Base-by-base conservation (phyloP, 2,329 filamentous ascomycete species). In the Phoma sp. region DNA sequence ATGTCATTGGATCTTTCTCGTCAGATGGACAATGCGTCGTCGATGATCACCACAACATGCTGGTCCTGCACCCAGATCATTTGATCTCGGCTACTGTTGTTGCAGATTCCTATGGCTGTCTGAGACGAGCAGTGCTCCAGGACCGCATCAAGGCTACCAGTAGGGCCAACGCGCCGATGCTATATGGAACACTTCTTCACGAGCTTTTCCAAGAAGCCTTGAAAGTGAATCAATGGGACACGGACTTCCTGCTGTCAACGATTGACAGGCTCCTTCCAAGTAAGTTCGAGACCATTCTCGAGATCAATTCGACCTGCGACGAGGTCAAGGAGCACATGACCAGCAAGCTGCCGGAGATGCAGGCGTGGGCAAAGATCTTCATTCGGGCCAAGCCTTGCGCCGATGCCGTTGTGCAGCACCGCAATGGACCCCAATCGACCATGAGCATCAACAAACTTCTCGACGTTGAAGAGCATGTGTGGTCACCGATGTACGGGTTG, bases 391-490 rank as follows among this genome's bases (percentile, higher is more conserved):
- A 84, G 51, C 92, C 92, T 27, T 86, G 84, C 71, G 87, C 82
- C 4, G 85, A 88, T 62, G 92, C 92, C 2, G 72, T 91, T 36
- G 88, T 96, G 22, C 88, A 91, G 63, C 92, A 93, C 62, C 85
- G 90, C 41, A 89, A 92, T 69, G 89, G 89, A 36, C 85, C 89
- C 48, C 89, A 88, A 62, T 85, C 89, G 10, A 88, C 84, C 53
- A 88, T 98, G 84, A 92, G 90, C 64, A 88, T 99, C 64, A 96
- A 88, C 68, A 99, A 98, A 72, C 81, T 99, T 25, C 87, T 99
- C 13, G 95, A 98, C 71, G 91, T 99, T 9, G 95, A 99, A 73
- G 95, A 99, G 74, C 95, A 98, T 71, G 88, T 99, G 25, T 99
- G 95, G 95, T 98, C 94, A 6, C 95, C 95, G 0, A 94, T 92